Percentiles rank a stretch among this genome's conserved stretches.
Evolutionary conservation across 1,284 basidiomycete genomes (phyloP).

Genomic region (Exobasidium cylindrosporum): DNA sequence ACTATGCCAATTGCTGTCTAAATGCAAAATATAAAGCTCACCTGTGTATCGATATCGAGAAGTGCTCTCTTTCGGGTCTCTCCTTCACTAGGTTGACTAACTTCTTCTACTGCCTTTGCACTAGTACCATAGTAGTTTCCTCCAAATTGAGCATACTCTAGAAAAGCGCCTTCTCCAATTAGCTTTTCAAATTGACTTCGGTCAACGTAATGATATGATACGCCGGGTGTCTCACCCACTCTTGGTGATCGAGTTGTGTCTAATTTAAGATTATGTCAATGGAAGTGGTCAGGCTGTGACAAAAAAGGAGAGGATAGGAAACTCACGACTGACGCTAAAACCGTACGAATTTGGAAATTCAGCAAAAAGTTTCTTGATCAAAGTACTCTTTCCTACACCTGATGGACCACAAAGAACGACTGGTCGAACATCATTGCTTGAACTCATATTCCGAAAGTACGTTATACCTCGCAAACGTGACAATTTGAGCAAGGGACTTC

Average conservation of each 20-base stretch:
- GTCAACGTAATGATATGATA: slow-evolving; percentile 63
- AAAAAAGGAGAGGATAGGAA: slow-evolving; percentile 6
- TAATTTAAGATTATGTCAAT: background rate
- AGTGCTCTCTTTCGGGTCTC: slow-evolving; percentile 66
- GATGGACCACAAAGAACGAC: slow-evolving; percentile 79
- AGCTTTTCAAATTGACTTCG: slow-evolving; percentile 60
- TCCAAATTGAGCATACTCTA: slow-evolving; percentile 74
- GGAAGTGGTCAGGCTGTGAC: too few relatives aligned
- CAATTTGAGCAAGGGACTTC: too few relatives aligned
- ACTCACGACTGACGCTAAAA: slow-evolving; percentile 84
- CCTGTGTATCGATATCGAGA: slow-evolving; percentile 90
- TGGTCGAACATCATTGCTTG: slow-evolving; percentile 56
- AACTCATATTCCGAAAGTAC: too few relatives aligned
- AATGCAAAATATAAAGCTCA: slow-evolving; percentile 10
- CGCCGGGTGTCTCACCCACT: slow-evolving; percentile 75
- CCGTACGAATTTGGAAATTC: slow-evolving; percentile 83
- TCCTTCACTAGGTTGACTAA: slow-evolving; percentile 58
- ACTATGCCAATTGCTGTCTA: background rate
- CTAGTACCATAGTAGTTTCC: slow-evolving; percentile 89
- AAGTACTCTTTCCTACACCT: slow-evolving; percentile 90
- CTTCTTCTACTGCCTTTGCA: slow-evolving; percentile 65
- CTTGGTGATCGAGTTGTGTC: slow-evolving; percentile 88
- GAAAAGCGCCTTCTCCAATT: slow-evolving; percentile 61
- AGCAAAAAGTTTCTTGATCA: slow-evolving; percentile 77
- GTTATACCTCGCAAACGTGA: too few relatives aligned